Conservation (phyloP, 2,329 filamentous ascomycete genomes). For the Arthroderma uncinatum region DNA sequence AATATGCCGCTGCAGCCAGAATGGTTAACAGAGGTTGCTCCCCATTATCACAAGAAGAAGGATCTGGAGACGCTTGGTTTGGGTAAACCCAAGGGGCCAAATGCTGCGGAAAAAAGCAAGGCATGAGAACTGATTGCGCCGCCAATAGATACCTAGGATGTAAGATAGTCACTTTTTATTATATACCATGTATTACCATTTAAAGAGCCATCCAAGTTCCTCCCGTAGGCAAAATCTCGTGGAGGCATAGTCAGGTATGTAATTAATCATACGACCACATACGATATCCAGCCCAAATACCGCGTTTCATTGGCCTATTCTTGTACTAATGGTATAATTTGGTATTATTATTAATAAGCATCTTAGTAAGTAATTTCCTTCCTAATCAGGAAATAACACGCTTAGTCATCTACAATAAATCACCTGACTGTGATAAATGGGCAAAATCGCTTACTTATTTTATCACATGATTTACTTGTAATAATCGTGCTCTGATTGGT, state of each 20-base stretch:
- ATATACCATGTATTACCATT: background rate
- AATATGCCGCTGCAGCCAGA: constrained; percentile 72
- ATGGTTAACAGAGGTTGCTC: constrained; percentile 82
- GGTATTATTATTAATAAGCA: background rate
- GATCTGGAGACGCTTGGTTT: constrained; percentile 69
- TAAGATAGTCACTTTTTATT: background rate
- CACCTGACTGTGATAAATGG: background rate
- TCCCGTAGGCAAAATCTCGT: too few relatives aligned
- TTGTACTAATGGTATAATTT: too few relatives aligned
- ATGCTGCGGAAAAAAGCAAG: constrained; percentile 25
- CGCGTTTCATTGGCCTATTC: too few relatives aligned
- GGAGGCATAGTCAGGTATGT: too few relatives aligned
- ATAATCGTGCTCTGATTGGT: background rate
- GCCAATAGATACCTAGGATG: background rate
- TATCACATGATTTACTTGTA: background rate
- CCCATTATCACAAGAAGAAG: constrained; percentile 88
- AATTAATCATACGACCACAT: too few relatives aligned
- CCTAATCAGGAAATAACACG: background rate
- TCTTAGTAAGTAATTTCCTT: background rate
- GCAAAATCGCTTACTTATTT: background rate
- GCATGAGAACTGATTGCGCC: background rate
- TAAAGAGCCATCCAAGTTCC: too few relatives aligned
- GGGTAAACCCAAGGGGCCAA: constrained; percentile 55
- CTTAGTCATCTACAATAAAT: background rate
- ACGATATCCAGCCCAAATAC: too few relatives aligned